Evolutionary conservation across 129 eudicot genomes (phyloP).

Genomic region (Lactuca sativa): DNA sequence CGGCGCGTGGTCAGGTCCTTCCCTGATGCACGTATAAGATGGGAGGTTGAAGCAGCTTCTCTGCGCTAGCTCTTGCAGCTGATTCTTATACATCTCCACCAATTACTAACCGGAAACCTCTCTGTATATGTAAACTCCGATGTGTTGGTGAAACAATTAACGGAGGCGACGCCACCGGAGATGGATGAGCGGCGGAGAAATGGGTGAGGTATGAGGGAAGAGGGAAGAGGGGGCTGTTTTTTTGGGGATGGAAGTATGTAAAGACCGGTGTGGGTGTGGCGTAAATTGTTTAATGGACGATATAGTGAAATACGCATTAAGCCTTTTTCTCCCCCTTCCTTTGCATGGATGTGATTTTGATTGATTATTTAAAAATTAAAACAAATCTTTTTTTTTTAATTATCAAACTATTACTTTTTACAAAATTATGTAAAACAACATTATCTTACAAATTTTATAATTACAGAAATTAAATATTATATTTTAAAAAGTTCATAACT

Average conservation of each 20-base stretch:
- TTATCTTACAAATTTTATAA: too few relatives aligned
- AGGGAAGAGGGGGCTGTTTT: not conserved
- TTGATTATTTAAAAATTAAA: not conserved
- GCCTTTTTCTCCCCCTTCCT: not conserved
- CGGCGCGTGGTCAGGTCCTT: constrained; percentile 95
- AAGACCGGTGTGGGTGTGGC: constrained; percentile 12
- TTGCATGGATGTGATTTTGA: constrained; percentile 39
- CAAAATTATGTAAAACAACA: not conserved
- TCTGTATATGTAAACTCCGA: not conserved
- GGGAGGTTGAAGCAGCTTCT: constrained; percentile 89
- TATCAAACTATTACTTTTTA: not conserved
- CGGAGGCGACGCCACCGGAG: constrained; percentile 9
- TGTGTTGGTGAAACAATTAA: not conserved
- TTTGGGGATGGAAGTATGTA: constrained; percentile 19
- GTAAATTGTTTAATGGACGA: constrained; percentile 21
- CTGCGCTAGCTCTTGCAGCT: constrained; percentile 90
- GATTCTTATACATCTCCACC: constrained; percentile 74
- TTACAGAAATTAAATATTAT: too few relatives aligned
- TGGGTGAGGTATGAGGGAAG: not conserved
- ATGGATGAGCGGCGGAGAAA: constrained; percentile 19
- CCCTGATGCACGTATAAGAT: constrained; percentile 66
- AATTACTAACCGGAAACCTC: not conserved
- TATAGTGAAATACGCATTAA: constrained; percentile 4
- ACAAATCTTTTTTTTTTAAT: not conserved
- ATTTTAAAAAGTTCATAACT: too few relatives aligned